Base-by-base conservation (phyloP, 2,329 filamentous ascomycete species). In the Aureobasidium sp. region DNA sequence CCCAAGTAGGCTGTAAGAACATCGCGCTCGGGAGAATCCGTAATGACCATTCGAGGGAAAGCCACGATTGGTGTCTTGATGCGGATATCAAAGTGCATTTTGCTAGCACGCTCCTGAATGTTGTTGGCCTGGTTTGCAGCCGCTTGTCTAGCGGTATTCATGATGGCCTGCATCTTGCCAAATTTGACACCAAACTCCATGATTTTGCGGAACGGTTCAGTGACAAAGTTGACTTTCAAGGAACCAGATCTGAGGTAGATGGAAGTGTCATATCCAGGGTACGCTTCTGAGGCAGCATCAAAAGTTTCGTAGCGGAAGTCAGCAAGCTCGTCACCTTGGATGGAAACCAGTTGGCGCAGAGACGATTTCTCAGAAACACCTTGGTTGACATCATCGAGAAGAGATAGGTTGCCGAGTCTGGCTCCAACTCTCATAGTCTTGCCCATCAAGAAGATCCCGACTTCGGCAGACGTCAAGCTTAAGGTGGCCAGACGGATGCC, bases 291-390 rank as follows among this genome's bases (percentile, higher is more conserved):
- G 23, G 82, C 81, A 0, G 87, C 73, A 71, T 97, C 91, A 67
- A 95, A 99, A 0, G 94, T 99, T 74, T 99, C 90, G 68, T 99
- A 99, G 59, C 90, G 88, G 78, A 99, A 97, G 71, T 99, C 94
- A 1, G 93, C 93, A 19, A 99, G 82, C 62, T 97, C 92, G 60
- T 97, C 86, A 11, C 95, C 95, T 73, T 99, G 89, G 31, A 99
- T 99, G 0, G 91, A 93, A 42, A 99, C 86, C 23, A 99, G 81
- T 65, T 93, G 87, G 40, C 94, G 87, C 25, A 97, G 79, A 45
- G 86, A 84, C 0, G 93, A 96, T 29, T 87, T 81, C 66, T 87
- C 86, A 0, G 90, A 84, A 0, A 95, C 91, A 25, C 93, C 94
- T 64, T 91, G 84, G 67, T 97, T 96, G 62, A 99, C 85, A 72